Percentiles rank a stretch among this genome's conserved stretches.
Conservation (phyloP, 2,329 filamentous ascomycete genomes). For the Trichoderma asperellum region DNA sequence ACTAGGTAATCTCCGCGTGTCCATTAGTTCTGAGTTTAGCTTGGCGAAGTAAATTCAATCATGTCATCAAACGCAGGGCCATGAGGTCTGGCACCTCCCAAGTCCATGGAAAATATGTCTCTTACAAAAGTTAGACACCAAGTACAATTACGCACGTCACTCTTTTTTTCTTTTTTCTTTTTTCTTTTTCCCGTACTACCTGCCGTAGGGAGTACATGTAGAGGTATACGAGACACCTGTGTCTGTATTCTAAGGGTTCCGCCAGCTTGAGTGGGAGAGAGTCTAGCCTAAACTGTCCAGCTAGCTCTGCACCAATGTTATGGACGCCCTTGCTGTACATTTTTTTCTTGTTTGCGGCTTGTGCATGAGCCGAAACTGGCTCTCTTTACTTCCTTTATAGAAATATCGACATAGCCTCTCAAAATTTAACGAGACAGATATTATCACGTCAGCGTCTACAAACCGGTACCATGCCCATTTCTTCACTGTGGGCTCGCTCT, state of each 20-base stretch:
- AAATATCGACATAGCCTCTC: not conserved
- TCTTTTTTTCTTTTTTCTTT: too few species aligned
- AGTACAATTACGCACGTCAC: not conserved
- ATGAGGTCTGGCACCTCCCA: not conserved
- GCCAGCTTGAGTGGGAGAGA: too few species aligned
- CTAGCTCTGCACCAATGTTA: not conserved
- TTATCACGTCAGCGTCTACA: not conserved
- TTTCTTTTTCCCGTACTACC: not conserved
- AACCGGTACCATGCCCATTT: not conserved
- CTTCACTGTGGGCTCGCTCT: not conserved
- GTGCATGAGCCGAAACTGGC: not conserved
- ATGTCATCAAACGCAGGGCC: not conserved
- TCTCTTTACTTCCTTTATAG: not conserved
- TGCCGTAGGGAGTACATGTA: not conserved
- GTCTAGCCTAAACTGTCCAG: not conserved
- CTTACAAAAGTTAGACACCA: not conserved
- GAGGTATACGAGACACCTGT: too few species aligned
- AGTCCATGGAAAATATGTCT: not conserved
- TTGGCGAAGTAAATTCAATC: not conserved
- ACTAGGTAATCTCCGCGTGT: not conserved
- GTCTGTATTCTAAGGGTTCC: too few species aligned
- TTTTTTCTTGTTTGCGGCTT: not conserved
- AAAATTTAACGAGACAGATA: not conserved
- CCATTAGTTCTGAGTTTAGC: not conserved
- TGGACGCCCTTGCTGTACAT: not conserved